These are phyloP conservation scores for Viola pubescens DNA, from an alignment of 441 rosid genomes.

Conservation along the genomic window DNA sequence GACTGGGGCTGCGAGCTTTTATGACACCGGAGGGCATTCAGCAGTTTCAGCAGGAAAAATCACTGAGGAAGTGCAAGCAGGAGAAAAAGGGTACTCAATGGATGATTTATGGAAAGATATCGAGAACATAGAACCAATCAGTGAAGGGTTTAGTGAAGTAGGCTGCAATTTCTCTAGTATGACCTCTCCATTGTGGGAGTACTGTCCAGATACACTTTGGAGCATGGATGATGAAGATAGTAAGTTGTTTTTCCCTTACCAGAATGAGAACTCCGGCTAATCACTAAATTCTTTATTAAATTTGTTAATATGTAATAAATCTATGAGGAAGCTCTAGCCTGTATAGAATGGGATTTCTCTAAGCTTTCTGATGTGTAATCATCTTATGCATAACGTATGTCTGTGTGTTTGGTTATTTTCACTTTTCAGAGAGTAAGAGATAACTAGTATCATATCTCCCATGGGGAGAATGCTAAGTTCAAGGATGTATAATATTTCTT, in stretches of 20 bases:
- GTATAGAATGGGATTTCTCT: constrained; percentile 31
- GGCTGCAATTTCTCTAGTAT: constrained; percentile 41
- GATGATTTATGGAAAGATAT: constrained; percentile 98
- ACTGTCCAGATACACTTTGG: constrained; percentile 54
- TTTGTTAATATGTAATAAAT: constrained; percentile 36
- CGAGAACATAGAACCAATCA: constrained; percentile 48
- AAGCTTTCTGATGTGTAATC: constrained; percentile 33
- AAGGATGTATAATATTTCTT: constrained; percentile 34
- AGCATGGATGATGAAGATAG: constrained; percentile 49
- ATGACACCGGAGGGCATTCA: constrained; percentile 53
- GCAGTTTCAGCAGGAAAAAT: constrained; percentile 26
- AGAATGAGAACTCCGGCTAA: constrained; percentile 37
- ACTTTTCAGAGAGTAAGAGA: constrained; percentile 32
- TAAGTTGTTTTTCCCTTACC: constrained; percentile 44
- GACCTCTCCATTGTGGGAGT: constrained; percentile 59
- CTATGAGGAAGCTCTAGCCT: constrained; percentile 35
- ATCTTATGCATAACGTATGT: constrained; percentile 28
- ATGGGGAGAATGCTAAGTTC: constrained; percentile 23
- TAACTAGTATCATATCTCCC: constrained; percentile 22
- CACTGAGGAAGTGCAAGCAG: constrained; percentile 28
- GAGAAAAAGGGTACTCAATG: constrained; percentile 51
- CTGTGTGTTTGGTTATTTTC: constrained; percentile 32
- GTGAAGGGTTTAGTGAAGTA: constrained; percentile 40
- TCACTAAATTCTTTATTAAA: constrained; percentile 45
- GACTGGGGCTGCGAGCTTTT: constrained; percentile 44